Evolutionary conservation across 495 filamentous ascomycete species (phyloP).

Genomic region (Aspergillus olivimuriae): DNA sequence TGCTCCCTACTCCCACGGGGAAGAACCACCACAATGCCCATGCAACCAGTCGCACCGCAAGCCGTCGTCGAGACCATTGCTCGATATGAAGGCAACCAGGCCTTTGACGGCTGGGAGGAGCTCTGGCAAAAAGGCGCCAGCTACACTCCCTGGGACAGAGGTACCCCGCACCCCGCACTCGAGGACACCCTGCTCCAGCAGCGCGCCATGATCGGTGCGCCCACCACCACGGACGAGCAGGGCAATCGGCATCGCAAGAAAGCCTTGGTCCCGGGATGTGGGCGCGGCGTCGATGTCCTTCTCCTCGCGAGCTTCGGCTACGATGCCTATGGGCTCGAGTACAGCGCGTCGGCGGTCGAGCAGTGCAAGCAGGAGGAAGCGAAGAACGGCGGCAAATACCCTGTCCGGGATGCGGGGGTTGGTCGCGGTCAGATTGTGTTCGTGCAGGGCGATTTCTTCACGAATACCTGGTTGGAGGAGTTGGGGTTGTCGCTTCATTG

Average conservation of each 20-base stretch:
- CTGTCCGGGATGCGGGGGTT: constrained; percentile 22
- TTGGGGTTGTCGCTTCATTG: constrained; percentile 15
- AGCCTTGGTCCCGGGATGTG: constrained; percentile 59
- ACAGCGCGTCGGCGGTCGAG: constrained; percentile 43
- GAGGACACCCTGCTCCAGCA: constrained; percentile 44
- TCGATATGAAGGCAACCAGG: constrained; percentile 1
- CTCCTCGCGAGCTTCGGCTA: constrained; percentile 56
- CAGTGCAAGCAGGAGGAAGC: constrained; percentile 36
- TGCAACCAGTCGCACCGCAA: too few relatives aligned
- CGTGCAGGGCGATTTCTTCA: constrained; percentile 61
- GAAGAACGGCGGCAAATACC: constrained; percentile 29
- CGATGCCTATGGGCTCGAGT: constrained; percentile 60
- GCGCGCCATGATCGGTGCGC: constrained; percentile 30
- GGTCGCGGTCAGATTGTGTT: constrained; percentile 47
- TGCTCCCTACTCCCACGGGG: too few relatives aligned
- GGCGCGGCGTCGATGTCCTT: constrained; percentile 60
- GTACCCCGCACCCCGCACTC: constrained; percentile 52
- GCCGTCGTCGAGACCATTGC: constrained; percentile 1
- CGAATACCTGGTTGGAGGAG: constrained; percentile 45
- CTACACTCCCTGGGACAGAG: constrained; percentile 47
- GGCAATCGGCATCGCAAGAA: constrained; percentile 20
- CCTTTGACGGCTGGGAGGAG: constrained; percentile 8
- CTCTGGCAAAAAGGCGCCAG: constrained; percentile 7
- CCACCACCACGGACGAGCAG: constrained; percentile 6
- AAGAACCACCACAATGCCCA: too few relatives aligned